Conservation (phyloP, 441 rosid species). For the Biscutella laevigata region DNA sequence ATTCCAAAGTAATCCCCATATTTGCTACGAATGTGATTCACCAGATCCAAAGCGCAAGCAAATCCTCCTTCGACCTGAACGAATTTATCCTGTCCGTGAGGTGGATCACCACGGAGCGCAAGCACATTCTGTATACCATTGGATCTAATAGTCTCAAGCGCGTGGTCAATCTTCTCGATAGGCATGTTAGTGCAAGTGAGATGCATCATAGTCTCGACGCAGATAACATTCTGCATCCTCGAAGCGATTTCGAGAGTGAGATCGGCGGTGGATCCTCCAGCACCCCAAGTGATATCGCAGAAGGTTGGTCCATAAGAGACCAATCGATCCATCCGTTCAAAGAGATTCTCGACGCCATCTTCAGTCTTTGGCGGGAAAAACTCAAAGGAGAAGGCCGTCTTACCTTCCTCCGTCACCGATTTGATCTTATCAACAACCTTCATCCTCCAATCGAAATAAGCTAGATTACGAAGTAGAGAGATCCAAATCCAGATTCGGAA, state of each 20-base stretch:
- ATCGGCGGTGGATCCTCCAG: constrained; percentile 96
- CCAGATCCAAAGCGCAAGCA: constrained; percentile 91
- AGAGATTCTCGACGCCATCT: constrained; percentile 93
- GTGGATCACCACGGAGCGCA: constrained; percentile 95
- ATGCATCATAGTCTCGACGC: constrained; percentile 99
- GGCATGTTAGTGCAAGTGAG: constrained; percentile 99
- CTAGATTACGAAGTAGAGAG: too few species aligned
- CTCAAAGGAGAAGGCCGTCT: constrained; percentile 85
- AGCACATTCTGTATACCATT: constrained; percentile 95
- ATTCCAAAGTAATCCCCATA: constrained; percentile 90
- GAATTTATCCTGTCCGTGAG: constrained; percentile 92
- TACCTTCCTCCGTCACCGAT: constrained; percentile 26
- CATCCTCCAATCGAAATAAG: too few species aligned
- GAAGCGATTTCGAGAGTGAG: constrained; percentile 86
- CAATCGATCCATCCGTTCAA: constrained; percentile 93
- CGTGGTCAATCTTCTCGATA: constrained; percentile 81
- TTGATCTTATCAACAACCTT: constrained; percentile 81
- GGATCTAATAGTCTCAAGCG: constrained; percentile 66
- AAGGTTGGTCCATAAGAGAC: constrained; percentile 78
- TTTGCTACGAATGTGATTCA: constrained; percentile 59
- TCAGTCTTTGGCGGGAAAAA: constrained; percentile 97
- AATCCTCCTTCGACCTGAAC: constrained; percentile 92
- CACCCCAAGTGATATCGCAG: constrained; percentile 99
- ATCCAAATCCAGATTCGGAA: too few species aligned
- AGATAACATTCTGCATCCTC: constrained; percentile 85